A percentile compares a stretch with the other conserved stretches of the same genome.
Evolutionary conservation across 83 land plant species (phyloP).

Genomic region (Thuja plicata): DNA sequence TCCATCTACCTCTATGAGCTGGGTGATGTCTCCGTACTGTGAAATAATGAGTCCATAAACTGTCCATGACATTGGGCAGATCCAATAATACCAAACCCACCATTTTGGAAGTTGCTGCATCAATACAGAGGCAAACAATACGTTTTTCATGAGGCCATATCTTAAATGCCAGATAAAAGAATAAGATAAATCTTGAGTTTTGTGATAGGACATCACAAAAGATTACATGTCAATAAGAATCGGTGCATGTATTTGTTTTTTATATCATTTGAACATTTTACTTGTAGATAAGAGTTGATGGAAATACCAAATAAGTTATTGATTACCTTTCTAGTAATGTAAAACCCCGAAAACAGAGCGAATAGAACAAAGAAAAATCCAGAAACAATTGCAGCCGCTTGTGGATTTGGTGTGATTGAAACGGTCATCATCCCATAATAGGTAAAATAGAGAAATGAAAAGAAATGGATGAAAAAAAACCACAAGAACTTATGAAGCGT

Average conservation of each 20-base stretch:
- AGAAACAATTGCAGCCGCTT: constrained; percentile 44
- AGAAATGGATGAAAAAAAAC: constrained; percentile 40
- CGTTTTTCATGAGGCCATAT: not conserved
- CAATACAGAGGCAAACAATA: not conserved
- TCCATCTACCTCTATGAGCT: constrained; percentile 38
- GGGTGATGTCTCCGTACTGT: constrained; percentile 59
- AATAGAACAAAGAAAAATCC: constrained; percentile 35
- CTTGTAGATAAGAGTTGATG: too few relatives aligned
- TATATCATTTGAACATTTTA: not conserved
- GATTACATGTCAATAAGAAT: not conserved
- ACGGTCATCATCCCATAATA: constrained; percentile 65
- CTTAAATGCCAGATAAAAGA: not conserved
- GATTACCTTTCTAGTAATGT: constrained; percentile 42
- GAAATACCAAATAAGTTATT: not conserved
- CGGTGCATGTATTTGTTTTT: too few relatives aligned
- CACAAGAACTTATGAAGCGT: constrained; percentile 42
- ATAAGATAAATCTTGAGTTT: too few relatives aligned
- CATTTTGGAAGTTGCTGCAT: constrained; percentile 80
- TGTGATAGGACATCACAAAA: not conserved
- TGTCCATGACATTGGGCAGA: constrained; percentile 82
- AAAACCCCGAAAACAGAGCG: constrained; percentile 58
- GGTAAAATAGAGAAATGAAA: constrained; percentile 55
- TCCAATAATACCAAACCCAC: constrained; percentile 92
- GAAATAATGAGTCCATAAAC: constrained; percentile 67
- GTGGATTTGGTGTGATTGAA: constrained; percentile 54